Evolutionary conservation across 2,329 filamentous ascomycete genomes (phyloP), one percentile per base, ranked within the genome.

Genomic region (Aspergillus viridinutans): DNA sequence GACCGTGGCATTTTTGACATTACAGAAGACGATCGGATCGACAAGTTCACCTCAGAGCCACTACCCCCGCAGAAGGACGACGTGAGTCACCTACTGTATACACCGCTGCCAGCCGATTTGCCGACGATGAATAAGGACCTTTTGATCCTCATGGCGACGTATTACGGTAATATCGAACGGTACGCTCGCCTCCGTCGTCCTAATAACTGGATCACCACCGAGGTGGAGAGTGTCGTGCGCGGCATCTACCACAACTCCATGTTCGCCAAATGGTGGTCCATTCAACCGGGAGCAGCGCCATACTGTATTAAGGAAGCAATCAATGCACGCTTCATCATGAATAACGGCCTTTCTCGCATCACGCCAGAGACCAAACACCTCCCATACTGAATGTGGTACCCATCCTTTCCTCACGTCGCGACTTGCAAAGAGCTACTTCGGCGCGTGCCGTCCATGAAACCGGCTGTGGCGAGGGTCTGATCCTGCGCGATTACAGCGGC

Each of bases 91-190:
- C 49, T 73, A 1, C 53, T 75, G 1, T 65, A 64, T 7, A 45
- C 43, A 6, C 73, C 73, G 2, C 63, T 78, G 0, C 76, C 74
- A 0, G 23, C 29, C 1, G 69, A 78, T 53, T 65, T 78, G 8
- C 76, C 75, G 2, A 57, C 64, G 0, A 57, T 71, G 3, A 65
- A 76, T 35, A 79, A 79, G 50, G 69, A 75, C 47, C 35, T 74
- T 0, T 64, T 78, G 1, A 74, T 78, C 12, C 58, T 67, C 4
- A 67, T 72, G 52, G 73, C 76, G 0, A 75, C 74, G 0, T 77
- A 71, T 23, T 56, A 66, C 0, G 75, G 76, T 2, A 68, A 79
- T 21, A 58, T 78, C 5, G 75, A 79, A 48, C 70, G 75, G 3
- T 79, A 77, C 43, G 23, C 54, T 0, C 69, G 75, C 0, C 64